Percentiles rank a stretch among this genome's conserved stretches.
phyloP scores from a whole-genome alignment of 495 filamentous ascomycete genomes.

The Tetracladium setigerum region DNA sequence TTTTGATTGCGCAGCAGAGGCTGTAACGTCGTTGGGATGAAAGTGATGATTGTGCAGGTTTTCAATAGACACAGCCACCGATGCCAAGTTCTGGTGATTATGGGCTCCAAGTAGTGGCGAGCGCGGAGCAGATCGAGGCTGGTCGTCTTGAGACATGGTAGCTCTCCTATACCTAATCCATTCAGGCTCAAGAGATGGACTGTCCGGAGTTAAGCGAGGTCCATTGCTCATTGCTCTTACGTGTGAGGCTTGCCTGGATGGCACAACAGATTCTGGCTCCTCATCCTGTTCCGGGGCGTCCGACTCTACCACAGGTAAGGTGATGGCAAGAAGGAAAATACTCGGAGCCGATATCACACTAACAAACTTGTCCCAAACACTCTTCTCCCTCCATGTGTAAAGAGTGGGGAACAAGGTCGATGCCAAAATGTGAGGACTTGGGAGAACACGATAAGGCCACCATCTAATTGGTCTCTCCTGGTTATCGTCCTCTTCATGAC shows the following conservation, averaged over 20 bases:
- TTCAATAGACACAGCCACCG: conserved; percentile 16
- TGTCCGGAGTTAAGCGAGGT: conserved; percentile 14
- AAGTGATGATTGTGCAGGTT: conserved; percentile 10
- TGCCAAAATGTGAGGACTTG: conserved; percentile 59
- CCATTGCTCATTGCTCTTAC: conserved; percentile 3
- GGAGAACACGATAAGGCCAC: conserved; percentile 71
- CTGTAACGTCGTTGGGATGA: conserved; percentile 10
- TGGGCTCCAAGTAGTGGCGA: conserved; percentile 1
- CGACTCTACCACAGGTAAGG: conserved; percentile 80
- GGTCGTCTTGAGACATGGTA: conserved; percentile 3
- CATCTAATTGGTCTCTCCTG: conserved; percentile 40
- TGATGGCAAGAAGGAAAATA: conserved; percentile 84
- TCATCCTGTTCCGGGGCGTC: conserved; percentile 46
- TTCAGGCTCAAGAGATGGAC: conserved; percentile 30
- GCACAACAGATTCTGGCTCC: conserved; percentile 11
- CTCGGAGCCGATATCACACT: conserved; percentile 78
- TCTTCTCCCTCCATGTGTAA: conserved; percentile 69
- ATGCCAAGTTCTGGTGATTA: conserved; percentile 12
- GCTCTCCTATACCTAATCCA: conserved; percentile 45
- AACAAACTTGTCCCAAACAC: conserved; percentile 64
- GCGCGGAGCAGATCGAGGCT: neutral
- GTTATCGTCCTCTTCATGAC: neutral
- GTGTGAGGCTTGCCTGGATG: neutral
- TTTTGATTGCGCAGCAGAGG: conserved; percentile 1
- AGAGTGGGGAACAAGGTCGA: conserved; percentile 86